Conservation (phyloP, 495 filamentous ascomycete genomes). For the Neurospora pannonica region DNA sequence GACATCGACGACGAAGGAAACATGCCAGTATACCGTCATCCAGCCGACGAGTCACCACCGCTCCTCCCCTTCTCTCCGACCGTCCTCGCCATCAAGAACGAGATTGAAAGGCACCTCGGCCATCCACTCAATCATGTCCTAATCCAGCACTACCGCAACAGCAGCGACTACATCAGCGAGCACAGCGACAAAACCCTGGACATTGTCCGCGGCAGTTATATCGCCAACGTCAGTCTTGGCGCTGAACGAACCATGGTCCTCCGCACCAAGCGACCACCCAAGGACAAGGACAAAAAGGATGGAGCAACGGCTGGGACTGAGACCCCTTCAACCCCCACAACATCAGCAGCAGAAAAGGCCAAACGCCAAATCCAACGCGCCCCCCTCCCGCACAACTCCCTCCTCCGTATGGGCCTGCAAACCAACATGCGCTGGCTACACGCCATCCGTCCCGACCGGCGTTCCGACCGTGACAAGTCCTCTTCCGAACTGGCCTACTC, state of each 20-base stretch:
- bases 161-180: conserved; percentile 91
- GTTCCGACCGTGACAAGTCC: conserved; percentile 53
- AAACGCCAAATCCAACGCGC: conserved; percentile 47
- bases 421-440: conserved; percentile 89
- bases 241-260: conserved; percentile 87
- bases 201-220: conserved; percentile 67
- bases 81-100: conserved; percentile 56
- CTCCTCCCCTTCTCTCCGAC: conserved; percentile 63
- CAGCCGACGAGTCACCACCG: conserved; percentile 80
- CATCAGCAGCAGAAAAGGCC: background rate
- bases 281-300: conserved; percentile 13
- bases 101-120: conserved; percentile 57
- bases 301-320: background rate
- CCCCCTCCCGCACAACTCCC: conserved; percentile 75
- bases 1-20: conserved; percentile 58
- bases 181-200: conserved; percentile 97
- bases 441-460: conserved; percentile 79
- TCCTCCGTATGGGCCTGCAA: conserved; percentile 69
- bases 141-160: conserved; percentile 85
- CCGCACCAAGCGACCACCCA: conserved; percentile 60
- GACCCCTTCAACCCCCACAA: background rate
- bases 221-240: conserved; percentile 88
- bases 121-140: conserved; percentile 88
- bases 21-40: conserved; percentile 88
- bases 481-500: conserved; percentile 58